Conservation (phyloP, 495 filamentous ascomycete genomes). For the Cenococcum geophilum region DNA sequence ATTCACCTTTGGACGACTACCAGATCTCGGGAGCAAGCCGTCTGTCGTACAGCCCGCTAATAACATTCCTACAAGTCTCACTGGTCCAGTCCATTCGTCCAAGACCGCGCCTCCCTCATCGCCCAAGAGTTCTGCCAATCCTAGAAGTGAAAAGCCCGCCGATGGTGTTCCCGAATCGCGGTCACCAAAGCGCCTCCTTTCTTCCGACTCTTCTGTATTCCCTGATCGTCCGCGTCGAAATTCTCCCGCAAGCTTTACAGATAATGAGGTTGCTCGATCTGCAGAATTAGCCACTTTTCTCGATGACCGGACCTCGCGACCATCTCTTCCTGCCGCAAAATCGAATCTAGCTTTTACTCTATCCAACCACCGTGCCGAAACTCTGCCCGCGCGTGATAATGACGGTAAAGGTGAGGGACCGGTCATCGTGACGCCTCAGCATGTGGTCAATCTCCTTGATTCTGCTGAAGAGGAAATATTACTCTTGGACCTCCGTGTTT, state of each 20-base stretch:
- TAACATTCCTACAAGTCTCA: slow-evolving; percentile 29
- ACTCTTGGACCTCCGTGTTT: slow-evolving; percentile 83
- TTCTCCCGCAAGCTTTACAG: slow-evolving; percentile 31
- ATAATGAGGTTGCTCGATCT: slow-evolving; percentile 20
- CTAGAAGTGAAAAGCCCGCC: slow-evolving; percentile 6
- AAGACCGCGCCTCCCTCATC: slow-evolving; percentile 9
- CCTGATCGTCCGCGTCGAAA: slow-evolving; percentile 35
- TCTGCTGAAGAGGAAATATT: slow-evolving; percentile 53
- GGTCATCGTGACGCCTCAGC: slow-evolving; percentile 55
- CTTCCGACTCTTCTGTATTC: slow-evolving; percentile 40
- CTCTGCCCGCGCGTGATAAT: slow-evolving; percentile 47
- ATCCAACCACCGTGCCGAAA: slow-evolving; percentile 49
- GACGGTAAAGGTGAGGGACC: slow-evolving; percentile 32
- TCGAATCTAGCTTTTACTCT: slow-evolving; percentile 11
- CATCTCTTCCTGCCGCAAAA: slow-evolving; percentile 42
- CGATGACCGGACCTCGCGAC: slow-evolving; percentile 48
- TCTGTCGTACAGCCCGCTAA: slow-evolving; percentile 41
- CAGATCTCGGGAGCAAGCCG: slow-evolving; percentile 30
- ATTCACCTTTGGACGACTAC: slow-evolving; percentile 24
- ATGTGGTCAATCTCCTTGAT: slow-evolving; percentile 62
- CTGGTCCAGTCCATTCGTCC: slow-evolving; percentile 26
- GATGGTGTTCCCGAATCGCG: slow-evolving; percentile 23
- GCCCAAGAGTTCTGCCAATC: slow-evolving; percentile 2
- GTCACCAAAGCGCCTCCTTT: slow-evolving; percentile 38
- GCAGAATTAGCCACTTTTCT: slow-evolving; percentile 2